phyloP scores from a whole-genome alignment of 2,329 filamentous ascomycete genomes.

The Blumeria hordei region DNA sequence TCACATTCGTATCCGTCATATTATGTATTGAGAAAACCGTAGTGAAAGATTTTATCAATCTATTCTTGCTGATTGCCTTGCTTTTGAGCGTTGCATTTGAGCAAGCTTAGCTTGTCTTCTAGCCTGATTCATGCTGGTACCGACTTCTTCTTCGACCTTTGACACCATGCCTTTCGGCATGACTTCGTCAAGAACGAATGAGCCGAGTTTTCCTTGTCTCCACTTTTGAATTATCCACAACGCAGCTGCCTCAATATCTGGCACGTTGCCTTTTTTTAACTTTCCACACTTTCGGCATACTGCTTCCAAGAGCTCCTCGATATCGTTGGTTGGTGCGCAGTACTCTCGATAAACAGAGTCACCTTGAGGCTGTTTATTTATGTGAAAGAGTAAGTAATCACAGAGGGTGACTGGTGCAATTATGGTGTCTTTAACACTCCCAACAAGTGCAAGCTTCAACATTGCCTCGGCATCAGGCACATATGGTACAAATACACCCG shows the following conservation, averaged over 20 bases:
- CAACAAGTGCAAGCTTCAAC: slow-evolving; percentile 82
- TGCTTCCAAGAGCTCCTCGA: slow-evolving; percentile 43
- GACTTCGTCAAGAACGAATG: slow-evolving; percentile 59
- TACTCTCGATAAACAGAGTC: slow-evolving; percentile 21
- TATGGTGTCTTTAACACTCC: slow-evolving; percentile 73
- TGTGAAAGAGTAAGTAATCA: slow-evolving; percentile 70
- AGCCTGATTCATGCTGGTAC: slow-evolving; percentile 42
- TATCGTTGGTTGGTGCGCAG: slow-evolving; percentile 56
- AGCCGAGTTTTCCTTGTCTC: slow-evolving; percentile 52
- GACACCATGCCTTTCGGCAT: slow-evolving; percentile 32
- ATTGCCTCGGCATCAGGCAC: slow-evolving; percentile 66
- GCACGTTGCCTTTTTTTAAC: slow-evolving; percentile 45
- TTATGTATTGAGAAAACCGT: too few species aligned
- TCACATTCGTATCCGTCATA: too few species aligned
- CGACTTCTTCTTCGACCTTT: slow-evolving; percentile 22
- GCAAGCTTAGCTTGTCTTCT: slow-evolving; percentile 39
- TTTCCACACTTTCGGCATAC: slow-evolving; percentile 56
- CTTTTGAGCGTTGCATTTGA: slow-evolving; percentile 19
- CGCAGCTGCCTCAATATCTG: slow-evolving; percentile 49
- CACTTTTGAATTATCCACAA: slow-evolving; percentile 63
- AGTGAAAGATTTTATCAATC: too few species aligned
- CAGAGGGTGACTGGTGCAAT: slow-evolving; percentile 56
- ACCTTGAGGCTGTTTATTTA: slow-evolving; percentile 31
- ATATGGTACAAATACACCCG: slow-evolving; percentile 86
- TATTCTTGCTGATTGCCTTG: slow-evolving; percentile 1